Evolutionary conservation across 331 rosid species (phyloP), one percentile per base, ranked within the genome.

Genomic region (Malus hybrid): DNA sequence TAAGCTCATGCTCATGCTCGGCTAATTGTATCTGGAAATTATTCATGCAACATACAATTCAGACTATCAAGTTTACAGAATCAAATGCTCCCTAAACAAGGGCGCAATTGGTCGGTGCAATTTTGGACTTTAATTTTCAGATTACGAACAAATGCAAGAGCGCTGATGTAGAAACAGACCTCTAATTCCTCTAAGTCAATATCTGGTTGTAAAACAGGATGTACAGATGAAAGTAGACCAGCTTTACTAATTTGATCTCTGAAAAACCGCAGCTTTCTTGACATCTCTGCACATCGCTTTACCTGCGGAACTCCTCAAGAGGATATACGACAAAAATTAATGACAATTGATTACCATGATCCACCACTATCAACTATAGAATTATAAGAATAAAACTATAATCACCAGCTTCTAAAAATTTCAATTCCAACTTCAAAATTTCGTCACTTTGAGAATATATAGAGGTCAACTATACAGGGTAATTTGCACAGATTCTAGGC

Each of bases 281-380:
- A 92, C 99, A 95, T 95, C 85, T 95, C 99, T 42, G 93, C 97
- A 87, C 99, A 95, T 76, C 98, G 88, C 86, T 95, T 95, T 71
- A 95, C 99, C 99, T 95, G 86, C 71, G 66, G 76, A 82, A 74
- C 72, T 63, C 52, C 72, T 77, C 80, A 71, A 10, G 81, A 86
- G 65, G 71, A 75, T 61, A 55, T 22, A 71, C 33, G 15, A 70
- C 61, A 32, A 39, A 73, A 30, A 33, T 66, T 73, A 57, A 69
- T 14, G 68, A 79, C 26, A 46, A 39, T 10, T 42, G 46, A 42
- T 42, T 42, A 42, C 46, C 46, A 0, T 42, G 13, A 10, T 69
- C 62, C 33, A 76, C 63, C 29, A 67, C 66, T 33, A 53, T 73
- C 65, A 76, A 72, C 13, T 15, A 66, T 16, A 28, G 46, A 39